Base-by-base conservation (phyloP, 2,329 filamentous ascomycete genomes). In the Orbilia quercus region DNA sequence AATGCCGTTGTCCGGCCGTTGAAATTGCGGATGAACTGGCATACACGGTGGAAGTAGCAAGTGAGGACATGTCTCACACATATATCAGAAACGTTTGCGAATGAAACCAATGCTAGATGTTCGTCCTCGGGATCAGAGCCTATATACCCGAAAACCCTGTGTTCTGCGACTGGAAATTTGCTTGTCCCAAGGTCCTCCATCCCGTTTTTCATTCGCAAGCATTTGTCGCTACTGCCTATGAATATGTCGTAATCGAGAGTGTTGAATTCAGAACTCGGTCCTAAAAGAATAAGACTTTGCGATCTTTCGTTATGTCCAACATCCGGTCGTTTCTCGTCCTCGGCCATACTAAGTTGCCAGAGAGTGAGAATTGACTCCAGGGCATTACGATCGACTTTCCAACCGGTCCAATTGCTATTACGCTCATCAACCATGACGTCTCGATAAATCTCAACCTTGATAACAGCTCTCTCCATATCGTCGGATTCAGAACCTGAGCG, bases 161-260 rank as follows among this genome's bases (percentile, higher is more conserved):
- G 45, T 12, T 51, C 16, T 7, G 66, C 12, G 14, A 71, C 45
- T 6, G 57, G 62, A 31, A 59, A 63, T 28, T n/a, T 7, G 9
- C 57, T 47, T 16, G 66, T 69, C n/a, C 18, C 36, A 12, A 57
- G 38, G 38, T 50, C 42, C 6, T 65, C 25, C 40, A 57, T 5
- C n/a, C 62, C 62, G 16, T 59, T 44, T 18, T 34, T 38, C 44
- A 69, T 69, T 14, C 23, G 44, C 1, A 60, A 14, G 50, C 53
- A 60, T n/a, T 44, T 59, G 34, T 28, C 38, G 6, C 57, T 50
- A 5, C 47, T 38, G 5, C 58, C 57, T 14, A 71, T 63, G 36
- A 71, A 71, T 6, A 58, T 48, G n/a, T 63, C 50, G 50, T 63
- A 71, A 14, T 71, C 66, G 4, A 71, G 25, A 7, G 38, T 34